Conservation (phyloP, 2,329 filamentous ascomycete genomes). For the Gaeumannomyces tritici region DNA sequence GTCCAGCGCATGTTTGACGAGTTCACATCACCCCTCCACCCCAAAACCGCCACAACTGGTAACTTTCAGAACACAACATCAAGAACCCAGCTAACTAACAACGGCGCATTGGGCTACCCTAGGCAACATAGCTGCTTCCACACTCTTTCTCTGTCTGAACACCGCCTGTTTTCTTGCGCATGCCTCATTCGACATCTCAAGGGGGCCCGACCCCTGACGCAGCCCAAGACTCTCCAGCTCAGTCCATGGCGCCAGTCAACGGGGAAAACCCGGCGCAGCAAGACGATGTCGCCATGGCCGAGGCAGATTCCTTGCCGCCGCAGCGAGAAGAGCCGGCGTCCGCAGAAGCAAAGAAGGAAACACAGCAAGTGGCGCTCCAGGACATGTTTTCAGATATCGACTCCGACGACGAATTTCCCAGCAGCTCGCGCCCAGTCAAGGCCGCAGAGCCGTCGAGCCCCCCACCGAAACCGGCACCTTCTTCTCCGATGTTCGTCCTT, state of each 20-base stretch:
- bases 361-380: slow-evolving; percentile 43
- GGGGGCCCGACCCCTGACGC: slow-evolving; percentile 12
- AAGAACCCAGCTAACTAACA: not conserved
- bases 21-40: not conserved
- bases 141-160: too few relatives aligned
- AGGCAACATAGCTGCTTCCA: not conserved
- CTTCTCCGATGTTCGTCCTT: slow-evolving; percentile 22
- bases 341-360: slow-evolving; percentile 12
- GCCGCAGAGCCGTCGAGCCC: slow-evolving; percentile 28
- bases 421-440: slow-evolving; percentile 18
- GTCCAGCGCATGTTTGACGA: slow-evolving; percentile 2
- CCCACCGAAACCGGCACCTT: slow-evolving; percentile 26
- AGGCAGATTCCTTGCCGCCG: slow-evolving; percentile 15
- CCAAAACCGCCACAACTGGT: not conserved
- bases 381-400: slow-evolving; percentile 50
- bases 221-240: slow-evolving; percentile 12
- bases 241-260: slow-evolving; percentile 13
- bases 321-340: not conserved
- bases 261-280: slow-evolving; percentile 19
- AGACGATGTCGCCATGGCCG: slow-evolving; percentile 31
- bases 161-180: slow-evolving; percentile 12
- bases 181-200: slow-evolving; percentile 36
- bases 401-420: slow-evolving; percentile 53
- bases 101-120: not conserved
- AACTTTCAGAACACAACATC: not conserved